These are phyloP conservation scores for Stropharia rugosoannulata DNA, from an alignment of 768 basidiomycete species.

Conservation along the genomic window DNA sequence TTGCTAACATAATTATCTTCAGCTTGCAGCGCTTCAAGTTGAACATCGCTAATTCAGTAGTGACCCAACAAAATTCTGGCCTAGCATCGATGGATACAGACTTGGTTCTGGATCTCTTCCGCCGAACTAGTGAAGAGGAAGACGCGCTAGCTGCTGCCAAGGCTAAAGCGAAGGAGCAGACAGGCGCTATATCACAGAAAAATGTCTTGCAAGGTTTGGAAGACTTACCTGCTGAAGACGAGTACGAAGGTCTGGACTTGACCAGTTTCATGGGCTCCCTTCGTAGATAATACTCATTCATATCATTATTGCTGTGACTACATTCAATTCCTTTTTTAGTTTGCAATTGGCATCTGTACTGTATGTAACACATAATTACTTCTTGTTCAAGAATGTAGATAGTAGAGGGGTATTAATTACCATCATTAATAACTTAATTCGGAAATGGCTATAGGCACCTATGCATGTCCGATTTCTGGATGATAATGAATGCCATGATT, in stretches of 20 bases:
- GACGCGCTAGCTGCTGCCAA: slow-evolving; percentile 51
- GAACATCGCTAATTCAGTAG: slow-evolving; percentile 95
- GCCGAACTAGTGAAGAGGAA: slow-evolving; percentile 78
- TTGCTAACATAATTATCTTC: slow-evolving; percentile 13
- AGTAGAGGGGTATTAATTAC: not conserved
- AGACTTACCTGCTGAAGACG: slow-evolving; percentile 89
- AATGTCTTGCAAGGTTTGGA: slow-evolving; percentile 87
- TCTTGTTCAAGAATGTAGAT: slow-evolving; percentile 3
- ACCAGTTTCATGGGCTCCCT: slow-evolving; percentile 89
- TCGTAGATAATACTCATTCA: slow-evolving; percentile 41
- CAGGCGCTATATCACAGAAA: slow-evolving; percentile 70
- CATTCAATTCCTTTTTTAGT: slow-evolving; percentile 9
- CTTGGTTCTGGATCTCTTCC: slow-evolving; percentile 92
- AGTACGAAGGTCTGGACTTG: slow-evolving; percentile 86
- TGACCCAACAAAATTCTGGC: slow-evolving; percentile 96
- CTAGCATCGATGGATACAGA: slow-evolving; percentile 96
- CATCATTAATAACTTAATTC: no score
- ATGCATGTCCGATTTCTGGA: no score
- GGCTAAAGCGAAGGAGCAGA: slow-evolving; percentile 52
- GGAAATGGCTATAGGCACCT: no score
- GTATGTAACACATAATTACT: slow-evolving; percentile 9
- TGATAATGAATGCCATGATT: no score
- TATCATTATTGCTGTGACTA: slow-evolving; percentile 23
- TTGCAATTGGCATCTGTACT: slow-evolving; percentile 11
- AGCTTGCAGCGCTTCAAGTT: slow-evolving; percentile 98